Evolutionary conservation across 73 alveolate genomes (phyloP).

Genomic region (Tetrahymena thermophila): DNA sequence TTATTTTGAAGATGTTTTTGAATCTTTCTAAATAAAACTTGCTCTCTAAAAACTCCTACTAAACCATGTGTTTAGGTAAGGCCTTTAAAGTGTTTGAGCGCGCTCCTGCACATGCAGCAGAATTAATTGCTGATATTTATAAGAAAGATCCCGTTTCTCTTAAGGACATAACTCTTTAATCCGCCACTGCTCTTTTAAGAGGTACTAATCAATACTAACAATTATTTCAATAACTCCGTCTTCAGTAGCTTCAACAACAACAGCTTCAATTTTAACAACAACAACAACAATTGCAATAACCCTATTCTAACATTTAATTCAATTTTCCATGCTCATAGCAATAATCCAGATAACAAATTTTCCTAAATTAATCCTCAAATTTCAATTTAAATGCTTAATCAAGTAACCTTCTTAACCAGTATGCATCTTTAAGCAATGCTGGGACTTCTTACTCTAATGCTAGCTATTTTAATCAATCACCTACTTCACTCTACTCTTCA

Average conservation of each 20-base stretch:
- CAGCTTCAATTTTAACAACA: background rate
- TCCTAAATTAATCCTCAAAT: background rate
- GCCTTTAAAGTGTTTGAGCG: constrained; percentile 2
- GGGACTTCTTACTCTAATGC: background rate
- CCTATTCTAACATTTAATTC: background rate
- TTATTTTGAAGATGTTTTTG: background rate
- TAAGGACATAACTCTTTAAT: background rate
- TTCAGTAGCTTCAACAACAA: background rate
- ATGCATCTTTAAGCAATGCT: background rate
- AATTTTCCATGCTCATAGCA: background rate
- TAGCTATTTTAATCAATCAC: background rate
- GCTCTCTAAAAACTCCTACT: constrained; percentile 1
- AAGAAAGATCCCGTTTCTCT: background rate
- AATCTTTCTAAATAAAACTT: background rate
- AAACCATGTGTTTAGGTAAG: background rate
- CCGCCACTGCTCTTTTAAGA: background rate
- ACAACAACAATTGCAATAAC: background rate
- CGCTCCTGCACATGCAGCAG: constrained; percentile 2
- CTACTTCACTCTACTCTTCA: background rate
- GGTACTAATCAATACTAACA: background rate
- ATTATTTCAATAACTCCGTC: background rate
- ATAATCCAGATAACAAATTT: background rate
- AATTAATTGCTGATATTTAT: background rate
- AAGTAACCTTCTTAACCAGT: background rate
- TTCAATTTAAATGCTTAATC: background rate